These are phyloP conservation scores for Candida nonsorbophila DNA, from an alignment of 805 yeast genomes.

Conservation along the genomic window DNA sequence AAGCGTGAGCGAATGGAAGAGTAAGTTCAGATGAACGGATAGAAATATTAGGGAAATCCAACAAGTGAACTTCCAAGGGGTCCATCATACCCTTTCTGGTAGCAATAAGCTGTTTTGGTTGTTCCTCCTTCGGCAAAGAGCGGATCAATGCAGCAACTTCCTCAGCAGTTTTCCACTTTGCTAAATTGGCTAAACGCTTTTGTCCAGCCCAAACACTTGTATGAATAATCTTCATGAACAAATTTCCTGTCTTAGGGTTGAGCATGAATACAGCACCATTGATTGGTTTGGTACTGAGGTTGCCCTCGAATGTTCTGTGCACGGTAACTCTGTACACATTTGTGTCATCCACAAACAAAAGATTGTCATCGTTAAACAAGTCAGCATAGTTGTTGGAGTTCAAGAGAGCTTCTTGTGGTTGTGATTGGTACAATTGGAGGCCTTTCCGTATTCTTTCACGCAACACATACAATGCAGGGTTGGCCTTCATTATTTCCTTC, in stretches of 20 bases:
- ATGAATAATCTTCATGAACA: constrained; percentile 84
- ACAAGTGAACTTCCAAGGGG: constrained; percentile 94
- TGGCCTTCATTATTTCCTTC: constrained; percentile 90
- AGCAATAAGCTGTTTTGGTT: constrained; percentile 87
- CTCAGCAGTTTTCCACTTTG: constrained; percentile 98
- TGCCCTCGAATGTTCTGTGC: constrained; percentile 90
- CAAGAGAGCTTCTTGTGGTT: constrained; percentile 86
- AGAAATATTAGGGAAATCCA: constrained; percentile 89
- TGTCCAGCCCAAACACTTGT: constrained; percentile 97
- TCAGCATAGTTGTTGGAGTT: constrained; percentile 89
- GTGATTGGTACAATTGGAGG: constrained; percentile 86
- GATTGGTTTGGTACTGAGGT: constrained; percentile 83
- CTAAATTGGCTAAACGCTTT: constrained; percentile 83
- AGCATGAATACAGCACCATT: constrained; percentile 90
- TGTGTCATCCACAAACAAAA: constrained; percentile 86
- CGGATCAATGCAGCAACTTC: constrained; percentile 89
- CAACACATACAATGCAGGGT: constrained; percentile 86
- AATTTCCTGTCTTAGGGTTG: constrained; percentile 87
- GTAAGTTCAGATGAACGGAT: constrained; percentile 86
- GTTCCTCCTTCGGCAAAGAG: constrained; percentile 88
- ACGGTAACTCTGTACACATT: constrained; percentile 91
- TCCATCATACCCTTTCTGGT: constrained; percentile 89
- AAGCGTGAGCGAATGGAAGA: constrained; percentile 82
- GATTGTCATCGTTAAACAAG: constrained; percentile 75
- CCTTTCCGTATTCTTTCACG: constrained; percentile 94